phyloP scores from a whole-genome alignment of 768 basidiomycete genomes.

The Suillus occidentalis region DNA sequence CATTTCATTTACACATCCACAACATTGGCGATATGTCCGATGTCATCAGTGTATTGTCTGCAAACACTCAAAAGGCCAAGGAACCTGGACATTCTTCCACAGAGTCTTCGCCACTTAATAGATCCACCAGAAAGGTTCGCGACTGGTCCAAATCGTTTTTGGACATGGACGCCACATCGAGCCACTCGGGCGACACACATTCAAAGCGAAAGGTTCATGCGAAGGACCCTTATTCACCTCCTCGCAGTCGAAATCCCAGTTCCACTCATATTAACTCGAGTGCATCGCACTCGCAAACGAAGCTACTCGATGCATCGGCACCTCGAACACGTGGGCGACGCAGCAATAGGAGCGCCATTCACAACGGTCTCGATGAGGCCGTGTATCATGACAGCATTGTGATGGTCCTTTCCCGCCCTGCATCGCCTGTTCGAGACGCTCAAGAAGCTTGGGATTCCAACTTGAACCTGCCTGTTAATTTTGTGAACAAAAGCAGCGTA shows the following conservation, averaged over 20 bases:
- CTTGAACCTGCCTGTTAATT: conserved; percentile 7
- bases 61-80: not conserved
- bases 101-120: not conserved
- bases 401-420: conserved; percentile 28
- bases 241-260: not conserved
- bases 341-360: conserved; percentile 14
- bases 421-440: conserved; percentile 14
- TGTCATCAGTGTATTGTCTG: not conserved
- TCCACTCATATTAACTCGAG: not conserved
- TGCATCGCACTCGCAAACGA: not conserved
- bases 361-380: not conserved
- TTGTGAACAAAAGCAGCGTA: not conserved
- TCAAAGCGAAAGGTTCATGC: not conserved
- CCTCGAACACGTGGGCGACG: conserved; percentile 21
- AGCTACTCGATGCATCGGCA: not conserved
- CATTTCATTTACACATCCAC: conserved; percentile 57
- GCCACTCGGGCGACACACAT: not conserved
- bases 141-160: conserved; percentile 19
- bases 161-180: not conserved
- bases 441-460: conserved; percentile 9
- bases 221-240: not conserved
- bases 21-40: conserved; percentile 42
- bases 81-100: not conserved
- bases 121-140: conserved; percentile 10
- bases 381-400: conserved; percentile 16